phyloP scores from a whole-genome alignment of 306 rosid genomes.

The Rosa rugosa region DNA sequence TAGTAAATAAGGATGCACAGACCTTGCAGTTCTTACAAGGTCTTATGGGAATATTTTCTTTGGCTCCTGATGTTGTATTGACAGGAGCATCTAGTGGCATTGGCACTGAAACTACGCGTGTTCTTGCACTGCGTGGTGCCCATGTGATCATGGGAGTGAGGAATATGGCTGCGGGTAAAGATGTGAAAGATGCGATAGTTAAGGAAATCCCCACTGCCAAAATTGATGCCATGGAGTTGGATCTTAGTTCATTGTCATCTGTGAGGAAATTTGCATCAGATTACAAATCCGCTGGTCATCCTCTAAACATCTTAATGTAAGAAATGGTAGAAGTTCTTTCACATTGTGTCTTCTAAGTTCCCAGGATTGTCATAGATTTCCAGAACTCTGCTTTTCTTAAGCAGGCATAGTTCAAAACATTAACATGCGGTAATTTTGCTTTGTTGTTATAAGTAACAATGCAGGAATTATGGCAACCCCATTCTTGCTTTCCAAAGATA shows the following conservation, averaged over 20 bases:
- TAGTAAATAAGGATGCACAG: not conserved
- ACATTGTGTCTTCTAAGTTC: conserved; percentile 3
- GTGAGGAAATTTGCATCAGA: conserved; percentile 68
- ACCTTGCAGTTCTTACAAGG: not conserved
- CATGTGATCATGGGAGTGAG: conserved; percentile 82
- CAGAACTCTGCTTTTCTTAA: not conserved
- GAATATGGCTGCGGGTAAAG: conserved; percentile 51
- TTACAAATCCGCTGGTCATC: conserved; percentile 48
- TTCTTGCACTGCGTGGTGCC: conserved; percentile 84
- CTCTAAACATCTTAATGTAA: conserved; percentile 82
- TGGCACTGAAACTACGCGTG: conserved; percentile 75
- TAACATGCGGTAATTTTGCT: conserved; percentile 17
- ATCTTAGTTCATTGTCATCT: conserved; percentile 67
- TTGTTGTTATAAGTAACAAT: conserved; percentile 67
- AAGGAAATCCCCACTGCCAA: conserved; percentile 71
- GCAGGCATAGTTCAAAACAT: not conserved
- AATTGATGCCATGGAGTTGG: conserved; percentile 75
- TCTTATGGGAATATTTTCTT: not conserved
- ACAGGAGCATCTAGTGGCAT: conserved; percentile 88
- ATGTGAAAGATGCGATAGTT: conserved; percentile 51
- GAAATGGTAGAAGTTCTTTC: conserved; percentile 25
- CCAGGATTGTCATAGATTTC: not conserved
- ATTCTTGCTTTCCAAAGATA: conserved; percentile 66
- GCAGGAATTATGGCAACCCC: conserved; percentile 80
- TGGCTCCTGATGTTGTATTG: conserved; percentile 25